Percentiles rank a stretch among this genome's conserved stretches.
Conservation (phyloP, 1,284 basidiomycete species). For the Malassezia slooffiae region DNA sequence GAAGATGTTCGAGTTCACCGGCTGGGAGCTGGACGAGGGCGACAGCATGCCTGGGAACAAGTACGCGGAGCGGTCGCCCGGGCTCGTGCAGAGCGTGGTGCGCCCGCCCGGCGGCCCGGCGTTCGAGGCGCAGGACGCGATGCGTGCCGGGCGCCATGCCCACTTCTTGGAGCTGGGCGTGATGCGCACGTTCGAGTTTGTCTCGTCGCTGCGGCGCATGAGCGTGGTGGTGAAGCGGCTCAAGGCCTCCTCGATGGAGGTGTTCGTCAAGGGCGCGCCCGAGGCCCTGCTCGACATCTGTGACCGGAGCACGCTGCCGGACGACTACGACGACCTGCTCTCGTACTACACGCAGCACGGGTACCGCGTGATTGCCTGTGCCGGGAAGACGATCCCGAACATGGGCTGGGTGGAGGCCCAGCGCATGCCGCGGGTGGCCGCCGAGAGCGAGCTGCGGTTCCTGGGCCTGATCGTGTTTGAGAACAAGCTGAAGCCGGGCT, state of each 20-base stretch:
- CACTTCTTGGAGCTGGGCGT: slow-evolving; percentile 67
- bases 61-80: slow-evolving; percentile 62
- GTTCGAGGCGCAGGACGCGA: slow-evolving; percentile 82
- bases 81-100: slow-evolving; percentile 91
- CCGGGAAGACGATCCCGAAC: slow-evolving; percentile 85
- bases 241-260: slow-evolving; percentile 86
- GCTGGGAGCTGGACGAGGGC: slow-evolving; percentile 88
- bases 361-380: slow-evolving; percentile 95
- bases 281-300: slow-evolving; percentile 94
- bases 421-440: slow-evolving; percentile 87
- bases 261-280: slow-evolving; percentile 96
- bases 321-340: slow-evolving; percentile 90
- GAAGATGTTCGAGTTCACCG: slow-evolving; percentile 79
- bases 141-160: slow-evolving; percentile 58
- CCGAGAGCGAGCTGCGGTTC: slow-evolving; percentile 80
- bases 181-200: slow-evolving; percentile 91
- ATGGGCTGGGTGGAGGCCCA: slow-evolving; percentile 96
- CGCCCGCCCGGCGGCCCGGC: slow-evolving; percentile 79
- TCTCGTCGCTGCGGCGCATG: slow-evolving; percentile 85
- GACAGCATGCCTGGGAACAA: slow-evolving; percentile 39
- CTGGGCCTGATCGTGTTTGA: slow-evolving; percentile 95
- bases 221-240: slow-evolving; percentile 93
- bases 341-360: slow-evolving; percentile 95
- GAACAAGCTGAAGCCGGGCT: slow-evolving; percentile 92
- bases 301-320: slow-evolving; percentile 52